These are phyloP conservation scores for Sanguinoderma infundibulare DNA, from an alignment of 1,284 basidiomycete genomes.

Conservation along the genomic window DNA sequence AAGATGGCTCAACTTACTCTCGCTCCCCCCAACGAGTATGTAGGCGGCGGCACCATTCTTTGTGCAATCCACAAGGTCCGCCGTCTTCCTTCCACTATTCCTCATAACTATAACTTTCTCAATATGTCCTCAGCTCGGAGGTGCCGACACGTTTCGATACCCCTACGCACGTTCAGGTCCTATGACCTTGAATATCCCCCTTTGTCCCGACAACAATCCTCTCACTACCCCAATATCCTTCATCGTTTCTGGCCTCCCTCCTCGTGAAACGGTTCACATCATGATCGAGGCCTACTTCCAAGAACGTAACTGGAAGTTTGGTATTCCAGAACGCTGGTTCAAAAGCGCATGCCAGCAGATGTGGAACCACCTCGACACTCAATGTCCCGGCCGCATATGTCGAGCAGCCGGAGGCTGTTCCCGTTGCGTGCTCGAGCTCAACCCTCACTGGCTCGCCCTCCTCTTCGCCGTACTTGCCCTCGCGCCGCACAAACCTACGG, in stretches of 20 bases:
- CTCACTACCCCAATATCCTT: slow-evolving; percentile 39
- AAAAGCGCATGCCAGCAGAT: slow-evolving; percentile 44
- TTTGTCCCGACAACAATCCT: slow-evolving; percentile 22
- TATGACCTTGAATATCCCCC: slow-evolving; percentile 20
- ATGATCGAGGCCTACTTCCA: slow-evolving; percentile 48
- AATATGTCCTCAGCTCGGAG: slow-evolving; percentile 27
- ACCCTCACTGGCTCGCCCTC: slow-evolving; percentile 54
- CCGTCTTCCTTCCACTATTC: neutral
- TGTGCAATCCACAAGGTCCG: slow-evolving; percentile 36
- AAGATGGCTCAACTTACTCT: slow-evolving; percentile 38
- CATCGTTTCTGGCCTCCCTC: slow-evolving; percentile 45
- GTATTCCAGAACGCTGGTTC: slow-evolving; percentile 55
- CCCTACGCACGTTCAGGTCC: slow-evolving; percentile 26
- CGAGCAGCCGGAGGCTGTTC: slow-evolving; percentile 24
- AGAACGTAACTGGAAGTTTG: slow-evolving; percentile 54
- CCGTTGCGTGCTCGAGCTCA: slow-evolving; percentile 39
- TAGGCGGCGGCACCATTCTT: slow-evolving; percentile 35
- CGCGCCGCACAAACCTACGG: slow-evolving; percentile 34
- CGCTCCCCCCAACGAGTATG: slow-evolving; percentile 34
- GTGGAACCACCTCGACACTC: slow-evolving; percentile 47
- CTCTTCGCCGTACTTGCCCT: slow-evolving; percentile 52
- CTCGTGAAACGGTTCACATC: slow-evolving; percentile 36
- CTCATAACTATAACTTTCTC: neutral
- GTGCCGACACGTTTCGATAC: slow-evolving; percentile 24
- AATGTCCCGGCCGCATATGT: slow-evolving; percentile 33